Base-by-base conservation (phyloP, 345 rosid genomes). In the Diplotaxis tenuifolia region DNA sequence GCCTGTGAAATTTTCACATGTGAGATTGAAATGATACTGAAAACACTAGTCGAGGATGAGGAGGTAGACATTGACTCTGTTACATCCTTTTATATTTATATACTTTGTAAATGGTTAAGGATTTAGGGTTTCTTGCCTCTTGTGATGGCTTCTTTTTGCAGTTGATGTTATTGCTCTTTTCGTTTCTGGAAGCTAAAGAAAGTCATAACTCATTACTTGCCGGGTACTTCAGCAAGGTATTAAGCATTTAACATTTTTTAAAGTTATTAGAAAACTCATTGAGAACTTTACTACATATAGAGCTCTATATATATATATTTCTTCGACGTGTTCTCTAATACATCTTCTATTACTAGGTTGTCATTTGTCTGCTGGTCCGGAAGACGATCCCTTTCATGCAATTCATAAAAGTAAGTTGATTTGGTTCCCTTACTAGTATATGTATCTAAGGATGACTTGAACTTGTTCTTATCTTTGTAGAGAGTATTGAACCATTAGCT, bases 211-310 rank as follows among this genome's bases (percentile, higher is more conserved):
- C 92, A 38, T 70, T 83, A 71, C 83, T 90, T 72, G 96, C 94
- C 31, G 98, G 98, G 29, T 93, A 93, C 82, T 93, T 93, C 70
- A 89, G 98, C 83, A 93, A 93, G 98, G 98, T 93, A 82, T 77
- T 31, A 21, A 16, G 49, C 72, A 28, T 29, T 71, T 53, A 75
- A 62, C 59, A 63, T 1, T 42, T 42, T 10, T 19, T 31, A 21
- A 61, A n/a, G n/a, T 50, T 18, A 42, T 42, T 54, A 60, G 67
- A 61, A 38, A 31, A 28, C 11, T 68, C 36, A 58, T 55, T 2
- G 22, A 62, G 55, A 69, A 38, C n/a, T 61, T 15, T 56, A 60
- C 20, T 36, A 34, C 45, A 22, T 20, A 20, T 23, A 20, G 42
- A 19, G 62, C 49, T 49, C 52, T 40, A 42, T 12, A 8, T 62